A percentile compares a stretch with the other conserved stretches of the same genome.
These are phyloP conservation scores for Lenwebbia sp. DNA, from an alignment of 345 rosid genomes.

Conservation along the genomic window DNA sequence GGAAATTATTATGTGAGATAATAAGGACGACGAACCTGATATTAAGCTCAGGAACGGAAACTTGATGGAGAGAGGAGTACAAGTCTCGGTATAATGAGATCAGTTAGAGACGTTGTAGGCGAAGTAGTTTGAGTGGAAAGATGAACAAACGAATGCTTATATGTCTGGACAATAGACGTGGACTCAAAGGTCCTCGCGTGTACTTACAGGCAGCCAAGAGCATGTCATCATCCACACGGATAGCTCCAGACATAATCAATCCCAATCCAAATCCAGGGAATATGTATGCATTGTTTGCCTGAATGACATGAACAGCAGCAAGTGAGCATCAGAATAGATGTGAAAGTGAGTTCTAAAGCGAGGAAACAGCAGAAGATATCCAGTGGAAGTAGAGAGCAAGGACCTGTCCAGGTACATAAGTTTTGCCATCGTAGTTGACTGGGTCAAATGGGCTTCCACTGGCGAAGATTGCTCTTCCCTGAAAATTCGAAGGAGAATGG, in stretches of 20 bases:
- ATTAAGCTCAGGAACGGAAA: neutral
- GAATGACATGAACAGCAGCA: constrained; percentile 2
- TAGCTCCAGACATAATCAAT: constrained; percentile 79
- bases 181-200: neutral
- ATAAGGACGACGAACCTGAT: neutral
- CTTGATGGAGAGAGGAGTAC: neutral
- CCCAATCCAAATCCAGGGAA: constrained; percentile 97
- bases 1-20: neutral
- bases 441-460: constrained; percentile 98
- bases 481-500: neutral
- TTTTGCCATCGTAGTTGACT: constrained; percentile 59
- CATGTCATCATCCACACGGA: constrained; percentile 90
- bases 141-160: neutral
- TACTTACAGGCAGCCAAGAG: constrained; percentile 97
- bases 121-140: neutral
- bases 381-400: neutral
- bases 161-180: neutral
- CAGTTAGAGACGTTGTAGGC: neutral
- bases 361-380: neutral
- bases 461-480: constrained; percentile 93
- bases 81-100: neutral
- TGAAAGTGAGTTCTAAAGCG: neutral
- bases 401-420: constrained; percentile 82
- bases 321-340: neutral
- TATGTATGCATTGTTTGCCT: constrained; percentile 96